phyloP scores from a whole-genome alignment of 179 eudicot species.

The Heliamphora pulchella region DNA sequence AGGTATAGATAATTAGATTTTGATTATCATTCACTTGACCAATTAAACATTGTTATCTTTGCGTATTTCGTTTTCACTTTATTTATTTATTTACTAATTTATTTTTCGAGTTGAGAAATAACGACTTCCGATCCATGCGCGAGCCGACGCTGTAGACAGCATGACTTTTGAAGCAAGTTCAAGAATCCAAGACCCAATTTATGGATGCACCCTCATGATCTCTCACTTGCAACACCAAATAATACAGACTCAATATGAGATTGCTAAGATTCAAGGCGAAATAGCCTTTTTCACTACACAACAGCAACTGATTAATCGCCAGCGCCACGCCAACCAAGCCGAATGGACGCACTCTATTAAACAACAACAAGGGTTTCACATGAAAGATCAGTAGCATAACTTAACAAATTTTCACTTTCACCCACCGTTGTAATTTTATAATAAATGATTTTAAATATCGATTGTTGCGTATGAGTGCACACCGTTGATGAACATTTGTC shows the following conservation, averaged over 20 bases:
- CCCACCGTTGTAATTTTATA: too few species aligned
- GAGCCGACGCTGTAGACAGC: constrained; percentile 35
- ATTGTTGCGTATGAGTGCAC: too few species aligned
- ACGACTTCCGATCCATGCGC: not conserved
- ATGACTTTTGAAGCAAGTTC: constrained; percentile 34
- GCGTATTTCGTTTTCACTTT: not conserved
- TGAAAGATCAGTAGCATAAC: too few species aligned
- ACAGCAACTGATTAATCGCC: constrained; percentile 9
- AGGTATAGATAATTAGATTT: too few species aligned
- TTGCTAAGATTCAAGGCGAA: constrained; percentile 19
- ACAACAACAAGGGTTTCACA: too few species aligned
- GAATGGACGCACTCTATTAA: too few species aligned
- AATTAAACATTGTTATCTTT: not conserved
- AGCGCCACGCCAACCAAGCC: too few species aligned
- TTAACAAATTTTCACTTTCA: too few species aligned
- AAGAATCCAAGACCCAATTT: constrained; percentile 35
- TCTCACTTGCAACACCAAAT: constrained; percentile 35
- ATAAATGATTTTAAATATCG: too few species aligned
- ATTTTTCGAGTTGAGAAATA: too few species aligned
- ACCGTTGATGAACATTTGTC: too few species aligned
- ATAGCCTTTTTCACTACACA: constrained; percentile 13
- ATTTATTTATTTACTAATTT: not conserved
- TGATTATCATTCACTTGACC: too few species aligned
- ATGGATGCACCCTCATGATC: constrained; percentile 39
- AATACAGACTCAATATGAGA: constrained; percentile 28